Conservation (phyloP, 1,284 basidiomycete genomes). For the Pholiota adiposa region DNA sequence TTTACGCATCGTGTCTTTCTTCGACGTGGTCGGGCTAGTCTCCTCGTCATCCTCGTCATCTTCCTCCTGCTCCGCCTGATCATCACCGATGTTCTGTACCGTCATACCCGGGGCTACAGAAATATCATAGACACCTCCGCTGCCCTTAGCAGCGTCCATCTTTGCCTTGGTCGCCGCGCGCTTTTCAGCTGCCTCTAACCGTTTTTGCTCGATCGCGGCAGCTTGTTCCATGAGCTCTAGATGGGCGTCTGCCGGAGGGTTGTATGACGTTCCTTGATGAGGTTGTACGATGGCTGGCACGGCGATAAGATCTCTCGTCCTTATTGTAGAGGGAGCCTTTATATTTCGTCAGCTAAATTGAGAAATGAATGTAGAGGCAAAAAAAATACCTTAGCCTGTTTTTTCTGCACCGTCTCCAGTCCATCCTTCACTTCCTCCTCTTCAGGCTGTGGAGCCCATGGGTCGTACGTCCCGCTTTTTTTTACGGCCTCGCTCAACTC, state of each 20-base stretch:
- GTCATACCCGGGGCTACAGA: constrained; percentile 58
- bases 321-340: constrained; percentile 52
- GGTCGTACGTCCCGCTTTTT: constrained; percentile 74
- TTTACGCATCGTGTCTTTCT: constrained; percentile 63
- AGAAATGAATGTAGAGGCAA: neutral
- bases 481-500: constrained; percentile 71
- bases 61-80: constrained; percentile 37
- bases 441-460: constrained; percentile 55
- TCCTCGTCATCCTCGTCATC: constrained; percentile 25
- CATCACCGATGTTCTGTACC: constrained; percentile 49
- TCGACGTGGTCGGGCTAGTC: constrained; percentile 19
- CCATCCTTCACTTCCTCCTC: constrained; percentile 45
- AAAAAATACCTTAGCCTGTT: constrained; percentile 52
- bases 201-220: constrained; percentile 67
- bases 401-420: constrained; percentile 47
- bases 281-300: constrained; percentile 76
- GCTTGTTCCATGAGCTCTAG: constrained; percentile 77
- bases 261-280: constrained; percentile 92
- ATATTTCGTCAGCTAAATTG: neutral
- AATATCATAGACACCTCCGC: constrained; percentile 38
- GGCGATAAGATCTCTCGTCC: constrained; percentile 57
- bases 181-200: constrained; percentile 58
- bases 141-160: constrained; percentile 54
- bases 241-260: constrained; percentile 82
- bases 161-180: constrained; percentile 57